Base-by-base conservation (phyloP, 306 rosid genomes). In the Cicer pinnatifidum region DNA sequence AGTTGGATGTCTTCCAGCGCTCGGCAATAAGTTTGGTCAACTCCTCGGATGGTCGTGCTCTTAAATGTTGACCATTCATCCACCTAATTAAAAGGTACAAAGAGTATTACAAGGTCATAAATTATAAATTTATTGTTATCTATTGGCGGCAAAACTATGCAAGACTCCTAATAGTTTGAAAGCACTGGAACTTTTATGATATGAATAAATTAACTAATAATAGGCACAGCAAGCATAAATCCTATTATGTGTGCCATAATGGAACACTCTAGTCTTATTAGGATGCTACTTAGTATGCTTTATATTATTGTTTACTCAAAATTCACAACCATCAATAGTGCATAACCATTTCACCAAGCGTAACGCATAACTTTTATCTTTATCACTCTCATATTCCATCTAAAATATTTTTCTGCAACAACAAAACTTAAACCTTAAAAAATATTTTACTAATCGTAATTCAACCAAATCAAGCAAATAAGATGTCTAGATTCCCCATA, bases 31-130 rank as follows among this genome's bases (percentile, higher is more conserved):
- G 84, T 71, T 87, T 88, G 83, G 79, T 87, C 78, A 88, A 72
- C 78, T 85, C 91, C 64, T 84, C 88, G 0, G 88, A 84, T 16
- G 95, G 89, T 44, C 88, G 89, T 53, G 84, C 91, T 84, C 91
- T 85, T 69, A 94, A 86, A 75, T 91, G 86, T 67, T 94, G 96
- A 82, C 99, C 99, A 83, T 94, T 94, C 99, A 94, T 94, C 96
- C 99, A 94, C 86, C 97, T 91, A 59, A 76, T 73, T 35, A 23
- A 46, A 71, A 80, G 43, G 59, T 9, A 73, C 12, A 48, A 69
- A 12, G 19, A 59, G 35, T 61, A 58, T 19, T 7, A 76, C 67
- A 16, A 75, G 68, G 70, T 45, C 47, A 45, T 19, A 12, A 28
- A 13, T 58, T 65, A 40, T 11, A 45, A 16, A 75, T 44, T 47